phyloP scores from a whole-genome alignment of 352 stramenopile species.

The Elongisporangium prolatum region DNA sequence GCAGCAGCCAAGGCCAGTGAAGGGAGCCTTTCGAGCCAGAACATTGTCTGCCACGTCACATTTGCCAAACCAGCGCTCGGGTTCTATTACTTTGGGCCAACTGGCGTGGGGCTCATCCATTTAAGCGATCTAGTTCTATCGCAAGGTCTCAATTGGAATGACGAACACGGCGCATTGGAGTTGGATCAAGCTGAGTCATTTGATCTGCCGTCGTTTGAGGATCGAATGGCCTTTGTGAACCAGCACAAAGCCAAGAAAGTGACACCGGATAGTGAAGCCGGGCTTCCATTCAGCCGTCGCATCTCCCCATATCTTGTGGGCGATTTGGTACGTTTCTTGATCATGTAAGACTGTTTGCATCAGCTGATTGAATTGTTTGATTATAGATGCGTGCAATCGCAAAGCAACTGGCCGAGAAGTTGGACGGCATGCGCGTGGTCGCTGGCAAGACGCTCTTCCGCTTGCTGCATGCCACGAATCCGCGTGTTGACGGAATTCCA shows the following conservation, averaged over 20 bases:
- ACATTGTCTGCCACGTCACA: conserved; percentile 50
- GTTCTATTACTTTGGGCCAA: conserved; percentile 70
- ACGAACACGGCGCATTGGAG: background rate
- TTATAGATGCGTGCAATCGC: conserved; percentile 76
- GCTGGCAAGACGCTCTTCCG: conserved; percentile 87
- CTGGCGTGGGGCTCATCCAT: conserved; percentile 49
- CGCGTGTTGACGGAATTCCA: conserved; percentile 72
- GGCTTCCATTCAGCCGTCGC: conserved; percentile 28
- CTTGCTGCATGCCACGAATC: conserved; percentile 67
- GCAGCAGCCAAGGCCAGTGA: conserved; percentile 15
- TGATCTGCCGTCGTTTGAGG: conserved; percentile 18
- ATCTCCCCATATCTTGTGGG: conserved; percentile 37
- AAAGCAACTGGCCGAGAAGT: conserved; percentile 96
- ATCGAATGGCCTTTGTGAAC: conserved; percentile 12
- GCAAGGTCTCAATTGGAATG: background rate
- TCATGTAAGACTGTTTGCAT: background rate
- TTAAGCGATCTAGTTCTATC: conserved; percentile 19
- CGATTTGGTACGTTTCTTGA: conserved; percentile 22
- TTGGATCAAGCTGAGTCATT: conserved; percentile 9
- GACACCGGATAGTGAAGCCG: background rate
- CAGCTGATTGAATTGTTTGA: background rate
- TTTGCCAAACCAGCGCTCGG: conserved; percentile 56
- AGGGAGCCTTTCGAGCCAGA: conserved; percentile 1
- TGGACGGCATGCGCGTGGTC: conserved; percentile 90
- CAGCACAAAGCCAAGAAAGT: background rate